These are phyloP conservation scores for Ustilago trichophora DNA, from an alignment of 1,284 basidiomycete genomes.

Conservation along the genomic window DNA sequence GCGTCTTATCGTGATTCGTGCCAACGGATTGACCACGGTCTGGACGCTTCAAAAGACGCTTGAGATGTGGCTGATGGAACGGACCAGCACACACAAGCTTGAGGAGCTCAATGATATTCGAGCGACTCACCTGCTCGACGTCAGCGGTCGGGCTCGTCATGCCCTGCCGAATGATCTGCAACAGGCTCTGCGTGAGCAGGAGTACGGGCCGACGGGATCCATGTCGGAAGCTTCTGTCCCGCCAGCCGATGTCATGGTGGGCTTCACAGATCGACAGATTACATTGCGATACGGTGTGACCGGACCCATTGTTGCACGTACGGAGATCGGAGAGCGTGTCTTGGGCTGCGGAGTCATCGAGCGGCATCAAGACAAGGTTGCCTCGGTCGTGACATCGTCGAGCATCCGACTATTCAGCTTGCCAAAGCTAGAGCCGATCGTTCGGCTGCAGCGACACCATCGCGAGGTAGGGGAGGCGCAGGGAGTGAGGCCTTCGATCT, in stretches of 20 bases:
- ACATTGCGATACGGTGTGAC: slow-evolving; percentile 47
- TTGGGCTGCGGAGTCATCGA: slow-evolving; percentile 50
- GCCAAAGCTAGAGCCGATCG: slow-evolving; percentile 49
- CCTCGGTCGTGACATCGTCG: slow-evolving; percentile 42
- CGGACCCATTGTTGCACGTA: slow-evolving; percentile 39
- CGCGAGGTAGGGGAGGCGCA: slow-evolving; percentile 38
- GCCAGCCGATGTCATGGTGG: slow-evolving; percentile 29
- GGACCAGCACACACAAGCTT: slow-evolving; percentile 32
- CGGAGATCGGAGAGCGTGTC: slow-evolving; percentile 50
- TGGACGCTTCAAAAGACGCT: slow-evolving; percentile 57
- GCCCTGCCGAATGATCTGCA: slow-evolving; percentile 51
- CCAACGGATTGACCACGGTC: slow-evolving; percentile 49
- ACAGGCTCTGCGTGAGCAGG: slow-evolving; percentile 45
- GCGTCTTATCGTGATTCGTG: slow-evolving; percentile 52
- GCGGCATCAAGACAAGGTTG: slow-evolving; percentile 38
- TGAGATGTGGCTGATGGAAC: slow-evolving; percentile 53
- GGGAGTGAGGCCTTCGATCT: slow-evolving; percentile 24
- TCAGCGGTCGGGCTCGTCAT: slow-evolving; percentile 28
- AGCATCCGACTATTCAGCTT: slow-evolving; percentile 53
- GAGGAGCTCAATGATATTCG: slow-evolving; percentile 40
- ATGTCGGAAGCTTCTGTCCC: slow-evolving; percentile 12
- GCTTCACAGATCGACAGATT: slow-evolving; percentile 33
- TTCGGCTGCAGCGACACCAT: slow-evolving; percentile 58
- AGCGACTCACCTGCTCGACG: slow-evolving; percentile 45
- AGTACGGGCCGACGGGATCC: slow-evolving; percentile 11